phyloP scores from a whole-genome alignment of 2,329 filamentous ascomycete genomes.

The Xylaria sp. region DNA sequence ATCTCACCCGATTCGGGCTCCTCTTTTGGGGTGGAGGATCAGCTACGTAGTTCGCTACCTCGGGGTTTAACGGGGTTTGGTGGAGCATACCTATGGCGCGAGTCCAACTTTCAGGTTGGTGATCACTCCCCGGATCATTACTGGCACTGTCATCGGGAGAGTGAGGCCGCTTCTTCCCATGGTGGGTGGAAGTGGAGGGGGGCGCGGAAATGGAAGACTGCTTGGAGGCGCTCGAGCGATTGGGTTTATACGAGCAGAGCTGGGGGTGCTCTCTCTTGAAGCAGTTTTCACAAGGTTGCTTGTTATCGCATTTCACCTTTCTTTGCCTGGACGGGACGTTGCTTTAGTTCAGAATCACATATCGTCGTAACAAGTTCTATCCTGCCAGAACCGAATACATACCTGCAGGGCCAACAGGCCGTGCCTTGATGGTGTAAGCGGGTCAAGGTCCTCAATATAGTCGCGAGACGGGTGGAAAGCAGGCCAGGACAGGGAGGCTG shows the following conservation, averaged over 20 bases:
- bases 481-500: not conserved
- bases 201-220: slow-evolving; percentile 36
- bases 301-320: slow-evolving; percentile 72
- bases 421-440: slow-evolving; percentile 49
- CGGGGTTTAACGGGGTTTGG: not conserved
- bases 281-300: slow-evolving; percentile 69
- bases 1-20: slow-evolving; percentile 58
- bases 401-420: slow-evolving; percentile 65
- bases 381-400: not conserved
- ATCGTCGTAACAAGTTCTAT: not conserved
- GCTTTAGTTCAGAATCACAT: slow-evolving; percentile 14
- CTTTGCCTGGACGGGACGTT: slow-evolving; percentile 55
- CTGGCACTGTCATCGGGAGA: slow-evolving; percentile 45
- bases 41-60: slow-evolving; percentile 15
- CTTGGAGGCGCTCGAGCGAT: slow-evolving; percentile 47
- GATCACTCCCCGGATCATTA: slow-evolving; percentile 42
- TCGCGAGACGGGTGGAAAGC: slow-evolving; percentile 1
- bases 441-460: slow-evolving; percentile 10
- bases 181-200: slow-evolving; percentile 31
- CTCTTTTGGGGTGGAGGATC: slow-evolving; percentile 36
- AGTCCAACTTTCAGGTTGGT: slow-evolving; percentile 39
- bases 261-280: slow-evolving; percentile 66
- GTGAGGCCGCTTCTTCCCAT: slow-evolving; percentile 46
- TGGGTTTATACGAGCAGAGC: slow-evolving; percentile 69
- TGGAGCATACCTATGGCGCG: slow-evolving; percentile 36